Percentiles rank a stretch among this genome's conserved stretches.
phyloP scores from a whole-genome alignment of 2,329 filamentous ascomycete genomes.

The Penicillium decumbens region DNA sequence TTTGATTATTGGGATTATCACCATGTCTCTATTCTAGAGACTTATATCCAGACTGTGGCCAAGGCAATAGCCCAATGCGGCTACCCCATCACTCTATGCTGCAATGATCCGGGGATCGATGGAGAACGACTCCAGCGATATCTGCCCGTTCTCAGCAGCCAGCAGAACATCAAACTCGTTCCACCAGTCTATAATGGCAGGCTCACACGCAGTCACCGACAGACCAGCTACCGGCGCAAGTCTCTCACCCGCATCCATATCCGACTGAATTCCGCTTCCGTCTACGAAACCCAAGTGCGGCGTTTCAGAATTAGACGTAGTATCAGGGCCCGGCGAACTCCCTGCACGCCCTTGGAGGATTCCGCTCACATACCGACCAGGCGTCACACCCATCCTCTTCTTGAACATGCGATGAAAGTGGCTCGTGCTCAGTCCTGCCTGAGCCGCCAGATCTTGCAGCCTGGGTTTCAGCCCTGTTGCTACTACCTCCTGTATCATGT shows the following conservation, averaged over 20 bases:
- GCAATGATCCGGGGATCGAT: slow-evolving; percentile 18
- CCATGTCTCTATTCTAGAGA: neutral
- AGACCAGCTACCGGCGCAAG: slow-evolving; percentile 10
- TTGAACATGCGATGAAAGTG: slow-evolving; percentile 56
- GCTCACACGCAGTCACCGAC: slow-evolving; percentile 3
- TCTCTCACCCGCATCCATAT: slow-evolving; percentile 15
- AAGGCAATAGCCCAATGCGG: neutral
- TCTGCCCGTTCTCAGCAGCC: slow-evolving; percentile 25
- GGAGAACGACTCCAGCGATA: slow-evolving; percentile 5
- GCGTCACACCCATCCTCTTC: slow-evolving; percentile 48
- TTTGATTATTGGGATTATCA: neutral
- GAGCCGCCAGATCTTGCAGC: slow-evolving; percentile 45
- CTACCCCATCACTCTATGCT: slow-evolving; percentile 2
- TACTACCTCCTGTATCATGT: slow-evolving; percentile 27
- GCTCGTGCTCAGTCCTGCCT: slow-evolving; percentile 48
- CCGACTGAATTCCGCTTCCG: slow-evolving; percentile 1
- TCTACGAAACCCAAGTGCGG: slow-evolving; percentile 1
- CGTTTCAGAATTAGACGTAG: slow-evolving; percentile 10
- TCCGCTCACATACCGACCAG: slow-evolving; percentile 38
- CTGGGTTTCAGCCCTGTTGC: slow-evolving; percentile 32
- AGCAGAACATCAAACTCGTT: slow-evolving; percentile 38
- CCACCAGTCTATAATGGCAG: slow-evolving; percentile 21
- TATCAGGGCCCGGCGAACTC: slow-evolving; percentile 4
- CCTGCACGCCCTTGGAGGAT: slow-evolving; percentile 5
- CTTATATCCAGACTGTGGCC: too few relatives aligned